A percentile compares a stretch with the other conserved stretches of the same genome.
Evolutionary conservation across 1,284 basidiomycete genomes (phyloP).

Genomic region (Bondarzewia mesenterica): DNA sequence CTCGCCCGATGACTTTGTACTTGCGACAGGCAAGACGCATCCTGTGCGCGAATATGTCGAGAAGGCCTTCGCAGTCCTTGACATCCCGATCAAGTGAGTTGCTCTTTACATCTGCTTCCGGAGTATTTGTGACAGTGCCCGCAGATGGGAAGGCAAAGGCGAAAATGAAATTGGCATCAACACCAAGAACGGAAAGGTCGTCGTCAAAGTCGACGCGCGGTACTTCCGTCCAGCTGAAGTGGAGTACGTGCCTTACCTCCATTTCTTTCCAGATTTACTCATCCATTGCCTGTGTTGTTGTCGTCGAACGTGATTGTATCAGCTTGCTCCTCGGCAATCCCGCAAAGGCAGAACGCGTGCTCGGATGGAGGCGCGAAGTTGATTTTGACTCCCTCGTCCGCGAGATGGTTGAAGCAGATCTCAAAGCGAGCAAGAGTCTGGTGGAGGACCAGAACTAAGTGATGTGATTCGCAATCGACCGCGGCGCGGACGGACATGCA

Average conservation of each 20-base stretch:
- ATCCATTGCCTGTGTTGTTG: neutral
- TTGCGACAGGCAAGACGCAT: slow-evolving; percentile 90
- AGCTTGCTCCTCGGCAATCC: slow-evolving; percentile 78
- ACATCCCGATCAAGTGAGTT: slow-evolving; percentile 54
- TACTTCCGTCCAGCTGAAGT: slow-evolving; percentile 92
- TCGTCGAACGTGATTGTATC: slow-evolving; percentile 2
- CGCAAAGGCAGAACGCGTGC: slow-evolving; percentile 72
- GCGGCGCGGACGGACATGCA: too few species aligned
- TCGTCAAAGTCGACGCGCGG: slow-evolving; percentile 74
- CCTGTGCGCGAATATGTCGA: slow-evolving; percentile 85
- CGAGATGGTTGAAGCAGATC: slow-evolving; percentile 83
- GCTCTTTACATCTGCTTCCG: slow-evolving; percentile 3
- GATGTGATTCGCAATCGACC: too few species aligned
- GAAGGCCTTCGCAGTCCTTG: slow-evolving; percentile 68
- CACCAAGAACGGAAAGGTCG: slow-evolving; percentile 50
- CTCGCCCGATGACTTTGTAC: slow-evolving; percentile 76
- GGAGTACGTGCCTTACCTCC: slow-evolving; percentile 49
- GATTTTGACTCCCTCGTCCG: slow-evolving; percentile 75
- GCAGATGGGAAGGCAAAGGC: slow-evolving; percentile 68
- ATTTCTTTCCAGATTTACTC: slow-evolving; percentile 1
- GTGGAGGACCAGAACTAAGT: slow-evolving; percentile 73
- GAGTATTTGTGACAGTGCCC: slow-evolving; percentile 3
- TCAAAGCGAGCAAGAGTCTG: slow-evolving; percentile 59
- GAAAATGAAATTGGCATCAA: slow-evolving; percentile 73
- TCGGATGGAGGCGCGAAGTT: slow-evolving; percentile 83